Evolutionary conservation across 1,284 basidiomycete species (phyloP), one percentile per base, ranked within the genome.

Genomic region (Rugosomyces carneus): DNA sequence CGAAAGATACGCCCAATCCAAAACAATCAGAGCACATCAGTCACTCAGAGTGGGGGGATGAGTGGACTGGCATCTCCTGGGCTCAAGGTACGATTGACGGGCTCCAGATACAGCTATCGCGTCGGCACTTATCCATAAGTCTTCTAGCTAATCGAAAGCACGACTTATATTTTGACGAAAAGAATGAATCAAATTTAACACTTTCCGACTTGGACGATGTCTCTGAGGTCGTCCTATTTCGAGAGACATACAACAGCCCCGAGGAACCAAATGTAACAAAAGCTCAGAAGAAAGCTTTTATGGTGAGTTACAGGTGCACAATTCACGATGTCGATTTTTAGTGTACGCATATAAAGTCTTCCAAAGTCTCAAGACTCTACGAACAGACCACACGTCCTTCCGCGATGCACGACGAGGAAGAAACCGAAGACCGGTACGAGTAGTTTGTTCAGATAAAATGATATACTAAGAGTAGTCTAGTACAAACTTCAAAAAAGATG

Each of bases 401-500:
- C 42, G 53, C 52, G 37, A 53, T 53, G 3, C 50, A 57, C 32
- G 58, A 59, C 47, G 55, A 54, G 16, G 54, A 66, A 37, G 70
- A 67, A 27, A 61, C 69, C 7, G 72, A 78, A 10, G 66, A 73
- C 54, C 81, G 78, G 26, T 18, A 20, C 34, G 27, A 42, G 36
- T 31, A 29, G 35, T 13, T 36, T 41, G 5, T 38, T 8, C n/a
- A 7, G 5, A 8, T 16, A 15, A 15, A 15, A 19, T 7, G 32
- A 21, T 13, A 23, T 26, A 34, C 26, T 39, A 31, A 47, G 15
- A 2, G 16, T 37, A 27, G 31, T 24, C 16, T 44, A 89, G 88
- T 38, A 76, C 81, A 15, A 86, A 88, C 60, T 61, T 68, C 10
- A 79, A 85, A 53, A 89, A 90, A 45, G 87, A 90, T 56, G 80